phyloP scores from a whole-genome alignment of 208 protist species.

The Crithidia thermophila region DNA sequence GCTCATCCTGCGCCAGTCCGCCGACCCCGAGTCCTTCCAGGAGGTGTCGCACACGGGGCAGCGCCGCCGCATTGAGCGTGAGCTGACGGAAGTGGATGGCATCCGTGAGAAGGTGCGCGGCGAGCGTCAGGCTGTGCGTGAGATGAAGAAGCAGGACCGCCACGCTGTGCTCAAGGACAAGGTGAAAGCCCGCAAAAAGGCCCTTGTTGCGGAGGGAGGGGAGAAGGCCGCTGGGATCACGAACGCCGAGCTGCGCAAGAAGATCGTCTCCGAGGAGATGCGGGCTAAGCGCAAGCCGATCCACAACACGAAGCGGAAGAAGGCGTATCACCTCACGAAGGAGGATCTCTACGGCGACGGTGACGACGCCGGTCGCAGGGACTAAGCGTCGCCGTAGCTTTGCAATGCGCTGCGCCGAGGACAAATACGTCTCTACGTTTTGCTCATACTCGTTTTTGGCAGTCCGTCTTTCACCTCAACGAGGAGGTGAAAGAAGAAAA shows the following conservation, averaged over 20 bases:
- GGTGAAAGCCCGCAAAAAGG: conserved; percentile 32
- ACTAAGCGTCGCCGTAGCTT: background rate
- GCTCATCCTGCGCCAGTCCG: conserved; percentile 74
- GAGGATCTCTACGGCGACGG: conserved; percentile 70
- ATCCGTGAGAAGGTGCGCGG: conserved; percentile 58
- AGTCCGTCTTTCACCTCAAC: no score
- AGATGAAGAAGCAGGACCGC: conserved; percentile 44
- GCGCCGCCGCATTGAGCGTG: conserved; percentile 69
- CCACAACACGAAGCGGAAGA: conserved; percentile 85
- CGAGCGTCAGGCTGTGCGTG: conserved; percentile 48
- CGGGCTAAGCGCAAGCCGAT: conserved; percentile 47
- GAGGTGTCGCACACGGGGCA: conserved; percentile 47
- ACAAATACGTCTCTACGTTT: no score
- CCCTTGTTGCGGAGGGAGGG: conserved; percentile 16
- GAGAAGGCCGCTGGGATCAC: conserved; percentile 17
- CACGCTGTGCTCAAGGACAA: conserved; percentile 24
- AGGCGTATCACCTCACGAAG: conserved; percentile 82
- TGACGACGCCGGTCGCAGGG: conserved; percentile 22
- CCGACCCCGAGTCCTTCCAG: conserved; percentile 48
- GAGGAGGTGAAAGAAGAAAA: no score
- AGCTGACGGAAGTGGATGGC: conserved; percentile 80
- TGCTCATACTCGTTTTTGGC: no score
- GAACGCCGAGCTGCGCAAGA: conserved; percentile 32
- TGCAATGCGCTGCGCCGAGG: no score
- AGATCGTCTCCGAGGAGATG: conserved; percentile 36